Evolutionary conservation across 2,329 filamentous ascomycete species (phyloP).

Genomic region (Teratosphaeria nubilosa): DNA sequence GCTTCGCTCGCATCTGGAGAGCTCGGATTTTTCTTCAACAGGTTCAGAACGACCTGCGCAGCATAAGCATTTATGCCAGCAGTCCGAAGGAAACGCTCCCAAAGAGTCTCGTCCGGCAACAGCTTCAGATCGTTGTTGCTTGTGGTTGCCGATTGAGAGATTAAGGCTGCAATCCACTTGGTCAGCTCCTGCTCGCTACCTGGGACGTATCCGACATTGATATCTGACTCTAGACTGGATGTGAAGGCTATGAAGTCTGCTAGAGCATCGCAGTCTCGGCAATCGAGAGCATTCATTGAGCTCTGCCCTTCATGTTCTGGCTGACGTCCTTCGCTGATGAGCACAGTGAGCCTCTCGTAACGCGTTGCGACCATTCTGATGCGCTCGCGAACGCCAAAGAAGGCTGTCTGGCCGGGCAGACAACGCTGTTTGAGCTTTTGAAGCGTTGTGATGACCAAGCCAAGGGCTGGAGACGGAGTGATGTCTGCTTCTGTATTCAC

Average conservation of each 20-base stretch:
- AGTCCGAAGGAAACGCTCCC: conserved; percentile 57
- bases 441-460: conserved; percentile 60
- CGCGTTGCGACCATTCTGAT: conserved; percentile 44
- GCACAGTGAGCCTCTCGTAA: conserved; percentile 58
- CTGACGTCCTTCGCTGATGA: conserved; percentile 45
- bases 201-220: conserved; percentile 29
- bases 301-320: not conserved
- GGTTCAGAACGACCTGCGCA: conserved; percentile 52
- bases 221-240: conserved; percentile 27
- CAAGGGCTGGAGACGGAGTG: conserved; percentile 56
- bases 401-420: conserved; percentile 49
- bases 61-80: conserved; percentile 62
- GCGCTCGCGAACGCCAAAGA: conserved; percentile 42
- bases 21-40: conserved; percentile 30
- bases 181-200: conserved; percentile 34
- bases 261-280: conserved; percentile 24
- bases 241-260: conserved; percentile 35
- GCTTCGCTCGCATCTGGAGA: not conserved
- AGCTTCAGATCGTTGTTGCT: conserved; percentile 12
- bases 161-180: conserved; percentile 31
- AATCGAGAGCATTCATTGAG: conserved; percentile 15
- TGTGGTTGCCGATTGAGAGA: conserved; percentile 28
- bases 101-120: conserved; percentile 49
- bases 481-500: conserved; percentile 55
- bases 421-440: conserved; percentile 63